phyloP scores from a whole-genome alignment of 495 filamentous ascomycete genomes.

The Tuber microsphaerosporum region DNA sequence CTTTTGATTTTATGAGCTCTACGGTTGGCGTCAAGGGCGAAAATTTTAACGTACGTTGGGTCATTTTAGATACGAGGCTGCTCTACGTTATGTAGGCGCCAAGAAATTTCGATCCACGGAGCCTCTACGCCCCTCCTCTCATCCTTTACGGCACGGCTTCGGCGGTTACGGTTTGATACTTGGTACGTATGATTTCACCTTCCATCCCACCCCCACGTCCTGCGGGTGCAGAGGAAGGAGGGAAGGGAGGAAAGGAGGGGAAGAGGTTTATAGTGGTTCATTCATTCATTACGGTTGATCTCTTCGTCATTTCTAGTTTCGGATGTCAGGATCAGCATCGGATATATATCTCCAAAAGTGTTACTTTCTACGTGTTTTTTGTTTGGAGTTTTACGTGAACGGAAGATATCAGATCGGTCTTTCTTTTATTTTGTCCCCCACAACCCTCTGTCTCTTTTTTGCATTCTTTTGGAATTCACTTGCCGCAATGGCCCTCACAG shows the following conservation, averaged over 20 bases:
- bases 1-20: constrained; percentile 32
- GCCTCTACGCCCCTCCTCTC: constrained; percentile 2
- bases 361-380: not conserved
- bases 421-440: not conserved
- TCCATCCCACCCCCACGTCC: not conserved
- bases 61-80: constrained; percentile 53
- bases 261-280: not conserved
- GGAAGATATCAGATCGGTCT: not conserved
- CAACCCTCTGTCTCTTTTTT: not conserved
- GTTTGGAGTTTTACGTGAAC: not conserved
- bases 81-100: constrained; percentile 57
- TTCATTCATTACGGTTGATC: constrained; percentile 2
- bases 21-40: constrained; percentile 34
- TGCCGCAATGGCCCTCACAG: not conserved
- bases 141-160: constrained; percentile 6
- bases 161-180: constrained; percentile 20
- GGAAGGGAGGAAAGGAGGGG: not conserved
- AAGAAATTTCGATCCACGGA: constrained; percentile 12
- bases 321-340: not conserved
- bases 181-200: constrained; percentile 15
- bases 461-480: not conserved
- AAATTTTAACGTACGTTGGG: constrained; percentile 41
- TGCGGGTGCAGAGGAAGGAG: not conserved
- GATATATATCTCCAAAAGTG: constrained; percentile 5
- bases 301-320: not conserved